phyloP scores from a whole-genome alignment of 139 green algal genomes.

The Diplosphaera chodatii region DNA sequence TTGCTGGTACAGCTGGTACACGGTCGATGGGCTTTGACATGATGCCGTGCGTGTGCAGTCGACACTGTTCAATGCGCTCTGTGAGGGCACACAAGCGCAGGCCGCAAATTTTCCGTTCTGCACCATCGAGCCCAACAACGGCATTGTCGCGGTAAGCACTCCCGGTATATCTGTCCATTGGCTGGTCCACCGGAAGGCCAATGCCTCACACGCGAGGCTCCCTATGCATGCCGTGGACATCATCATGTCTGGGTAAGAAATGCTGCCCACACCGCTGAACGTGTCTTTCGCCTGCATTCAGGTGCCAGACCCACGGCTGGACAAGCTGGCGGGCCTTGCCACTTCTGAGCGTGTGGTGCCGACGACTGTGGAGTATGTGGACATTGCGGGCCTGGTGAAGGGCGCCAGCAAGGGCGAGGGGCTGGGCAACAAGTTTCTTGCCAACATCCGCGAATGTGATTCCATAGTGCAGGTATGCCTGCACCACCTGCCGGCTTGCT shows the following conservation, averaged over 20 bases:
- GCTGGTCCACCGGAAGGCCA: no score
- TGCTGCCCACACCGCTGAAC: no score
- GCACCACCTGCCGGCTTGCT: neutral
- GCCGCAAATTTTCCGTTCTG: slow-evolving; percentile 98
- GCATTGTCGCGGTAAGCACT: slow-evolving; percentile 48
- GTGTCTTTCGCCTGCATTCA: no score
- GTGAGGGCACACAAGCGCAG: slow-evolving; percentile 84
- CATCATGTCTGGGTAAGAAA: no score
- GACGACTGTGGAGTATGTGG: slow-evolving; percentile 94
- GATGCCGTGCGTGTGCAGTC: slow-evolving; percentile 54
- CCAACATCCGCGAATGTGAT: slow-evolving; percentile 93
- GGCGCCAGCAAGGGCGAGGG: slow-evolving; percentile 85
- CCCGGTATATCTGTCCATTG: no score
- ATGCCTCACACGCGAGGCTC: no score
- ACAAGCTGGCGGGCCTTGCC: slow-evolving; percentile 53
- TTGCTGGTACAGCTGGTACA: no score
- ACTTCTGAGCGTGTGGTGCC: slow-evolving; percentile 68
- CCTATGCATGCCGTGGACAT: no score
- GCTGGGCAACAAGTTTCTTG: slow-evolving; percentile 97
- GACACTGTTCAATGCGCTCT: slow-evolving; percentile 97
- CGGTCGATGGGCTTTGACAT: no score
- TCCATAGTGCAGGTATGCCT: slow-evolving; percentile 84
- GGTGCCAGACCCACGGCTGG: slow-evolving; percentile 44
- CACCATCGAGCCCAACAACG: slow-evolving; percentile 93
- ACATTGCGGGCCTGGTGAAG: slow-evolving; percentile 95